Evolutionary conservation across 2,329 filamentous ascomycete species (phyloP).

Genomic region (Exophiala bonariae): DNA sequence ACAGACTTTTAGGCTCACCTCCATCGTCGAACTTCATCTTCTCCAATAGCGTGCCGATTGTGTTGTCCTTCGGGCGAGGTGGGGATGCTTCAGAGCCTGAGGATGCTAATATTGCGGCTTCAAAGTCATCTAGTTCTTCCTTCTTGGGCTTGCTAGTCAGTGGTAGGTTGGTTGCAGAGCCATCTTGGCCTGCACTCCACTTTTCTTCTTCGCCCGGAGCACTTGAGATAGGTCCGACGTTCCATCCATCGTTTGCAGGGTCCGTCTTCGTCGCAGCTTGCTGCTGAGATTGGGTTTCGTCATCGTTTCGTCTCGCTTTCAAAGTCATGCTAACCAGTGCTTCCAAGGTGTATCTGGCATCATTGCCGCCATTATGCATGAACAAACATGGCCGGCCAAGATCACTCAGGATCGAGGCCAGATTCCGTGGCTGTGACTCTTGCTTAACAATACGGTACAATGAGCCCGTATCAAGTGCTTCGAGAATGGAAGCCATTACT

Average conservation of each 20-base stretch:
- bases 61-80: constrained; percentile 4
- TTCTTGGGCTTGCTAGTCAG: not conserved
- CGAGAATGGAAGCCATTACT: constrained; percentile 55
- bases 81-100: constrained; percentile 11
- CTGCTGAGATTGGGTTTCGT: constrained; percentile 3
- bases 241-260: not conserved
- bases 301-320: constrained; percentile 29
- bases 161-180: not conserved
- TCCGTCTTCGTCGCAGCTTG: not conserved
- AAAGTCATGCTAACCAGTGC: constrained; percentile 67
- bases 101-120: constrained; percentile 12
- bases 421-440: constrained; percentile 48
- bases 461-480: constrained; percentile 70
- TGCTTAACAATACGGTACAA: constrained; percentile 65
- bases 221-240: not conserved
- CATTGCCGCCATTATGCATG: constrained; percentile 86
- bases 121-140: constrained; percentile 12
- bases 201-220: not conserved
- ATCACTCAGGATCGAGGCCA: constrained; percentile 62
- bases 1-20: constrained; percentile 6
- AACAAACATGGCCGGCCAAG: constrained; percentile 64
- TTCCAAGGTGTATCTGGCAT: constrained; percentile 76
- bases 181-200: no score
- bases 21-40: constrained; percentile 10
- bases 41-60: constrained; percentile 6